Evolutionary conservation across 73 alveolate genomes (phyloP), one percentile per base, ranked within the genome.

Genomic region (Tetrahymena borealis): DNA sequence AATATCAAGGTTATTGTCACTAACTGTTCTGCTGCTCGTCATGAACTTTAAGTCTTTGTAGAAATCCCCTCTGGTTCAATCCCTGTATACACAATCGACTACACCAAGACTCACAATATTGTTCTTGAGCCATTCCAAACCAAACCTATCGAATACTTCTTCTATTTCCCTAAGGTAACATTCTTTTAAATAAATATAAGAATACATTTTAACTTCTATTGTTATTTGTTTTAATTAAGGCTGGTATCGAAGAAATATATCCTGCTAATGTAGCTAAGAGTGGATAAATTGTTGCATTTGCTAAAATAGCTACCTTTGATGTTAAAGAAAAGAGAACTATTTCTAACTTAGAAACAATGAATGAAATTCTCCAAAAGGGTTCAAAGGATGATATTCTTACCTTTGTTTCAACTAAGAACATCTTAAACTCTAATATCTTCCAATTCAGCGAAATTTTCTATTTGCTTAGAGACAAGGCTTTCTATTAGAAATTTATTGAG

Each of bases 41-140:
- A 95, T 78, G 96, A 95, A 15, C 95, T 97, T 94, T 92, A 95
- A 33, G 95, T 97, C 37, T 95, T 98, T 78, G 96, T 95, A 91
- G 98, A 98, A 94, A 95, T 97, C 35, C 99, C 99, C 39, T 97
- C 97, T 94, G 99, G 99, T 32, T 92, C 99, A 24, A 93, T 98
- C 38, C 97, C 99, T 85, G 95, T 98, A 32, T 77, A 93, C 28
- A 78, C 95, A 40, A 78, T 97, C 13, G 94, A 91, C 40, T 97
- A 96, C 94, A 91, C 97, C 20, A 96, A 97, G 90, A 94, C 98
- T 3, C 91, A 78, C 41, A 90, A 95, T 40, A 78, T 95, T 15
- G 18, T 40, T 37, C 95, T 98, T 91, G 90, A 94, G 33, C 94
- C 98, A 16, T 98, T 95, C 95, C 91, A 98, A 38, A 98, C 99